A percentile compares a stretch with the other conserved stretches of the same genome.
Conservation (phyloP, 2,329 filamentous ascomycete species). For the Neofusicoccum laricinum region DNA sequence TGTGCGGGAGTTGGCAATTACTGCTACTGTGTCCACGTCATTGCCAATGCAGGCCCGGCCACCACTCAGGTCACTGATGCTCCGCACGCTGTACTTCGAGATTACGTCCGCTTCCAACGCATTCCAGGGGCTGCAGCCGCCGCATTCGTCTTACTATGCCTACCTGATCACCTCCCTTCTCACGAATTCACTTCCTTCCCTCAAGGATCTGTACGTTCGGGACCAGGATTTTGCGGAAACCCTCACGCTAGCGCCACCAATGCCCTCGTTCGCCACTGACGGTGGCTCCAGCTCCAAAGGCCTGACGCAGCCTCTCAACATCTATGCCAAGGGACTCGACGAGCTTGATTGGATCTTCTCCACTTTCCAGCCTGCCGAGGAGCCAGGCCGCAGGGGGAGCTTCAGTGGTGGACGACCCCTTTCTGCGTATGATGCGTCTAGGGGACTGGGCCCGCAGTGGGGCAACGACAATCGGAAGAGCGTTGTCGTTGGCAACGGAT, state of each 20-base stretch:
- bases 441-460: conserved; percentile 55
- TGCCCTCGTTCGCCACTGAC: conserved; percentile 48
- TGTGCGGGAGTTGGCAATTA: conserved; percentile 59
- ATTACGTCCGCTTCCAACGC: conserved; percentile 64
- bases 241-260: conserved; percentile 69
- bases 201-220: conserved; percentile 79
- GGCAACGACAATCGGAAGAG: conserved; percentile 58
- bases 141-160: conserved; percentile 67
- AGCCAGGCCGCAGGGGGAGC: conserved; percentile 38
- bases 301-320: conserved; percentile 53
- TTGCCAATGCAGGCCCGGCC: conserved; percentile 59
- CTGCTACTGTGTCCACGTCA: conserved; percentile 54
- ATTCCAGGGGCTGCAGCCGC: conserved; percentile 54
- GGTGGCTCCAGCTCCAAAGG: conserved; percentile 21
- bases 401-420: conserved; percentile 41
- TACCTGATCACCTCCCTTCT: conserved; percentile 84
- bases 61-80: conserved; percentile 64
- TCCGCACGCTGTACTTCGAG: conserved; percentile 77
- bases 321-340: conserved; percentile 65
- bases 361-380: conserved; percentile 53
- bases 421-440: conserved; percentile 44
- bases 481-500: conserved; percentile 65
- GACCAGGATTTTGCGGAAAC: conserved; percentile 80
- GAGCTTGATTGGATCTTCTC: conserved; percentile 69
- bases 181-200: conserved; percentile 67